phyloP scores from a whole-genome alignment of 208 protist genomes.

The Acanthamoeba triangularis region DNA sequence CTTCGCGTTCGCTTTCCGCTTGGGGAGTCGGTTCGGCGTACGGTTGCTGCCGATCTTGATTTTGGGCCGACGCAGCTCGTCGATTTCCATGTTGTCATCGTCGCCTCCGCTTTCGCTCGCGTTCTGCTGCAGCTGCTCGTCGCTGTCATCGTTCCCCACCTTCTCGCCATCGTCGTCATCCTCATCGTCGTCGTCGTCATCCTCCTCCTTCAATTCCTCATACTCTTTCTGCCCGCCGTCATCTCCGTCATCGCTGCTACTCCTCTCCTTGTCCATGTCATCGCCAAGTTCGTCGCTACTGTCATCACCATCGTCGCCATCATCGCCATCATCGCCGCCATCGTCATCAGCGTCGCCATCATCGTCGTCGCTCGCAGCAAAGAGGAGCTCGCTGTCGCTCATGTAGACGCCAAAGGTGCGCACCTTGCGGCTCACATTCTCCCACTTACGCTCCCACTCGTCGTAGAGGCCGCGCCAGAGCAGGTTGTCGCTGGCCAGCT shows the following conservation, averaged over 20 bases:
- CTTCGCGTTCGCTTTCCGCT: background rate
- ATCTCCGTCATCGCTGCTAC: background rate
- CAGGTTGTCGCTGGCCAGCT: constrained; percentile 7
- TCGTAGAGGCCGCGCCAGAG: constrained; percentile 34
- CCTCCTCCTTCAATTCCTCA: background rate
- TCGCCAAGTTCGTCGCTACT: background rate
- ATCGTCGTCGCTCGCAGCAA: background rate
- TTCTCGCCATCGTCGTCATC: background rate
- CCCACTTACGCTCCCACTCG: constrained; percentile 44
- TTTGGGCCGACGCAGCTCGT: background rate
- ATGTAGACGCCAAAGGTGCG: background rate
- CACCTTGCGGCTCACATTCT: constrained; percentile 1
- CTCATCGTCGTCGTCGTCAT: background rate
- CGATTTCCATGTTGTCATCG: background rate
- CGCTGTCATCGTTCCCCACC: background rate
- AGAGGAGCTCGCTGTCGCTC: background rate
- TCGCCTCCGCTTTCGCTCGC: background rate
- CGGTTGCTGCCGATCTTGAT: background rate
- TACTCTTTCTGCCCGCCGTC: background rate
- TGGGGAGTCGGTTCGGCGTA: background rate
- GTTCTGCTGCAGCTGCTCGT: background rate
- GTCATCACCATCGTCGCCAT: background rate
- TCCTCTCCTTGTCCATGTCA: background rate
- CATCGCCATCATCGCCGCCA: background rate
- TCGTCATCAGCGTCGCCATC: background rate